phyloP scores from a whole-genome alignment of 495 filamentous ascomycete genomes.

The Cercophora samala region DNA sequence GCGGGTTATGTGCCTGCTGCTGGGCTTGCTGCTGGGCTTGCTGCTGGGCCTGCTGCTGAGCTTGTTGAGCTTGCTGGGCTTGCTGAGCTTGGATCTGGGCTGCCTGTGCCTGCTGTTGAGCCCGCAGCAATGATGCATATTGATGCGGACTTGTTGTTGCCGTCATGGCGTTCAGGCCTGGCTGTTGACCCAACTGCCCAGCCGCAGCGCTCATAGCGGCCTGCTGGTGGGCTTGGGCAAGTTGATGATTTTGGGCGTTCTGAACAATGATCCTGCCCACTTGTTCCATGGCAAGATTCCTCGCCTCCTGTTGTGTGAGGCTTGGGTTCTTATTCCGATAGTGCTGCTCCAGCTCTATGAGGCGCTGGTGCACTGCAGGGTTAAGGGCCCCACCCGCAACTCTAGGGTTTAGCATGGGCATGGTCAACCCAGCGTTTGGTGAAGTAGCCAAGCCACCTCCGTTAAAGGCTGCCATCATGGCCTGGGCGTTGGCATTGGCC shows the following conservation, averaged over 20 bases:
- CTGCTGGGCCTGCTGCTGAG: constrained; percentile 11
- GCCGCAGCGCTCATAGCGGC: constrained; percentile 37
- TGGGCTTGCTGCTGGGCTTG: constrained; percentile 10
- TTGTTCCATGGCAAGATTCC: constrained; percentile 58
- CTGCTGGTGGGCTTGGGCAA: constrained; percentile 14
- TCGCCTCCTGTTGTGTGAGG: constrained; percentile 56
- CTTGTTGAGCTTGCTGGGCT: constrained; percentile 16
- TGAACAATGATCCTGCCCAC: constrained; percentile 39
- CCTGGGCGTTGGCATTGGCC: constrained; percentile 44
- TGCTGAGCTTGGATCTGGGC: constrained; percentile 29
- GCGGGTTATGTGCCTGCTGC: constrained; percentile 4
- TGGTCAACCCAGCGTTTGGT: constrained; percentile 36
- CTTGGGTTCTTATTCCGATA: constrained; percentile 50
- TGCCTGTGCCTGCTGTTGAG: constrained; percentile 51
- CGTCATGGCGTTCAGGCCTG: constrained; percentile 26
- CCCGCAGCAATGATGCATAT: constrained; percentile 70
- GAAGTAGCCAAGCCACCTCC: constrained; percentile 38
- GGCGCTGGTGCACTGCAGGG: constrained; percentile 32
- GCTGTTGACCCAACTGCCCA: constrained; percentile 41
- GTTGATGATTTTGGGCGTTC: constrained; percentile 5
- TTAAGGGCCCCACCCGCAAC: constrained; percentile 32
- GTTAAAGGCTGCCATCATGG: constrained; percentile 45
- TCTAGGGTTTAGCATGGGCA: constrained; percentile 37
- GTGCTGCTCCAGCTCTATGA: constrained; percentile 35
- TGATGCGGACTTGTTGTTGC: constrained; percentile 54